Conservation (phyloP, 2,329 filamentous ascomycete genomes). For the Phyllachora maydis region DNA sequence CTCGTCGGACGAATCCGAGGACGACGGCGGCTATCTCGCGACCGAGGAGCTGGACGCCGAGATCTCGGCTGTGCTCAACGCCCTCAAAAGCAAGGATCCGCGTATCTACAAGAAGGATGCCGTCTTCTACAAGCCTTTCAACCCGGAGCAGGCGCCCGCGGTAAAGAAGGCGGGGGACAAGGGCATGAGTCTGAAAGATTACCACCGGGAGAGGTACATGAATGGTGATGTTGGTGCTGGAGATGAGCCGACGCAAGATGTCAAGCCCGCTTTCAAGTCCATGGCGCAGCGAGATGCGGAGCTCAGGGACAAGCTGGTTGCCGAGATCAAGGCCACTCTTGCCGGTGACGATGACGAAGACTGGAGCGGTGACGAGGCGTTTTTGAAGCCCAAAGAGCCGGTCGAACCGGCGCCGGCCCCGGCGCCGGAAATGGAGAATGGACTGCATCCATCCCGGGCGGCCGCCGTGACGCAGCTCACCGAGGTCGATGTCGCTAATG, state of each 20-base stretch:
- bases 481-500: slow-evolving; percentile 47
- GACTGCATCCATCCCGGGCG: slow-evolving; percentile 35
- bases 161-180: slow-evolving; percentile 57
- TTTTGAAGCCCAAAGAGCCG: slow-evolving; percentile 51
- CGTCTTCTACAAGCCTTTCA: slow-evolving; percentile 55
- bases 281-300: slow-evolving; percentile 80
- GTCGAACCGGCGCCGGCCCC: slow-evolving; percentile 8
- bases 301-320: slow-evolving; percentile 56
- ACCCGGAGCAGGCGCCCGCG: slow-evolving; percentile 19
- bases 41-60: slow-evolving; percentile 73
- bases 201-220: slow-evolving; percentile 79
- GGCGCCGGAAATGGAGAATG: slow-evolving; percentile 14
- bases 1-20: slow-evolving; percentile 60
- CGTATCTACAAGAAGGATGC: slow-evolving; percentile 64
- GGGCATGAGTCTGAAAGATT: slow-evolving; percentile 71
- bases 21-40: slow-evolving; percentile 73
- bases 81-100: slow-evolving; percentile 80
- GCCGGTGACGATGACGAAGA: slow-evolving; percentile 22
- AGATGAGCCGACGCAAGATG: slow-evolving; percentile 29
- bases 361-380: slow-evolving; percentile 46
- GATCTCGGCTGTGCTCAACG: slow-evolving; percentile 69
- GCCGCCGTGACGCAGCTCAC: slow-evolving; percentile 22
- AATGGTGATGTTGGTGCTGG: slow-evolving; percentile 42
- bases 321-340: slow-evolving; percentile 53
- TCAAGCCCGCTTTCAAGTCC: slow-evolving; percentile 26